Conservation (phyloP, 2,329 filamentous ascomycete genomes). For the Fusarium beomiforme region DNA sequence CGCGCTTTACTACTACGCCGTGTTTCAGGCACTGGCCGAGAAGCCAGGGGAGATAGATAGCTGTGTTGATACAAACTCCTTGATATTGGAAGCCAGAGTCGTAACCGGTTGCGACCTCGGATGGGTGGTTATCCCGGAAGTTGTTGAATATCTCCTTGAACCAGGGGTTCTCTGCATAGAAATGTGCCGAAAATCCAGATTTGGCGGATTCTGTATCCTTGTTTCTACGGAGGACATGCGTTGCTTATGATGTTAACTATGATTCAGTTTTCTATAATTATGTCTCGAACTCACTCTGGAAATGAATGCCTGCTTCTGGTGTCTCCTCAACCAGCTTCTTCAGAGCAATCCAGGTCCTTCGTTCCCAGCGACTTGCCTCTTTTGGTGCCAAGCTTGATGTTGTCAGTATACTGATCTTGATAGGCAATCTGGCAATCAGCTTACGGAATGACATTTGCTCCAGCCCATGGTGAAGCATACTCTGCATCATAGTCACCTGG, state of each 20-base stretch:
- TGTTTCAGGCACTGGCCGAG: conserved; percentile 80
- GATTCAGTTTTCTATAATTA: no score
- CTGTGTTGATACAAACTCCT: conserved; percentile 90
- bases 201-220: conserved; percentile 67
- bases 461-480: conserved; percentile 90
- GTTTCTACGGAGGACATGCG: conserved; percentile 62
- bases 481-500: conserved; percentile 92
- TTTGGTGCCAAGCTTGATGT: conserved; percentile 47
- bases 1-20: conserved; percentile 76
- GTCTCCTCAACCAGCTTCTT: conserved; percentile 68
- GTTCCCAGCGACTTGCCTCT: conserved; percentile 65
- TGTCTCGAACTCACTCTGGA: conserved; percentile 64
- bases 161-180: conserved; percentile 71
- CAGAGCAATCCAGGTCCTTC: conserved; percentile 71
- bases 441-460: conserved; percentile 81
- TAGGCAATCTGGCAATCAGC: conserved; percentile 38
- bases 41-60: conserved; percentile 88
- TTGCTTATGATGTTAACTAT: conserved; percentile 49
- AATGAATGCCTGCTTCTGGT: conserved; percentile 83
- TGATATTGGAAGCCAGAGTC: conserved; percentile 81
- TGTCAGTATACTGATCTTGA: neutral
- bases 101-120: conserved; percentile 69
- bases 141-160: conserved; percentile 77
- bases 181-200: conserved; percentile 6
- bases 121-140: conserved; percentile 68